Evolutionary conservation across 2,329 filamentous ascomycete genomes (phyloP), one percentile per base, ranked within the genome.

Genomic region (Pseudocercospora cruenta): DNA sequence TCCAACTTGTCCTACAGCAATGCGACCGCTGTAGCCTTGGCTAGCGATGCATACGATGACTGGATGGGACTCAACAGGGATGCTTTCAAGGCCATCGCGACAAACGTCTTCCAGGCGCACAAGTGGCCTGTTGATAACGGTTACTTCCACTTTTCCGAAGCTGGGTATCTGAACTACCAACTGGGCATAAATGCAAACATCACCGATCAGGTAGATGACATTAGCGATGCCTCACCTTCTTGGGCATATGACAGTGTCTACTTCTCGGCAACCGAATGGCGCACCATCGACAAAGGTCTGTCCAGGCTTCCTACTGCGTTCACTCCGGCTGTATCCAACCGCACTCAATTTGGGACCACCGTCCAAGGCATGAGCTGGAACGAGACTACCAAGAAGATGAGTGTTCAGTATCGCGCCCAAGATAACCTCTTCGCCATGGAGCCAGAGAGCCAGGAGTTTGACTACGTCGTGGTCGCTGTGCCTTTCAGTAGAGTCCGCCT

Each of bases 401-500:
- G 83, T 0, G 80, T 92, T 1, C 81, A 85, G 22, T 90, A 86
- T 84, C 83, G 85, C 64, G 68, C 80, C 65, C 78, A 81, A 49
- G 80, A 78, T 69, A 82, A 67, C 78, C 82, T 74, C 67, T 78
- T 84, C 16, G 75, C 78, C 14, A 76, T 79, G 69, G 69, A 74
- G 0, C 77, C 82, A 0, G 72, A 86, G 58, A 83, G 79, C 53
- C 80, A 83, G 26, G 82, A 83, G 1, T 90, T 87, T 72, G 89
- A 92, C 78, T 91, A 91, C 74, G 85, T 87, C 28, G 80, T 91
- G n/a, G 82, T 91, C 6, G 82, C 88, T 0, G 84, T 85, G 0
- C 89, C 89, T 0, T 91, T 91, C 77, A 84, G 85, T 55, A 85
- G 87, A 60, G 86, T 91, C 47, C 82, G 88, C 36, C 82, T 86